Evolutionary conservation across 176 grass and related monocot species (phyloP), one percentile per base, ranked within the genome.

Genomic region (Eleusine coracana): DNA sequence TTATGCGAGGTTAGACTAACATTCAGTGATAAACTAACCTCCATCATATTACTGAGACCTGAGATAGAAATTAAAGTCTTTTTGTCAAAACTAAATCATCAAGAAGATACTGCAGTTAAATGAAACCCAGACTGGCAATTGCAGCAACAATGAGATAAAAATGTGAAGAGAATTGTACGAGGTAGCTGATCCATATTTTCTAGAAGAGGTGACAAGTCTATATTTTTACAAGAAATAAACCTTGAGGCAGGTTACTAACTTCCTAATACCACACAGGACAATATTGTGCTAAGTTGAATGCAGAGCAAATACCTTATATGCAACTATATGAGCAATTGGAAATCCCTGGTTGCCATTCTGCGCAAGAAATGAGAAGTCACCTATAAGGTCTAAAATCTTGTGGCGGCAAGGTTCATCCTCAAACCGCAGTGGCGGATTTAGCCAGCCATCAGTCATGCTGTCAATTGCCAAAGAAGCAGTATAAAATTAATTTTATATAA

Each of bases 381-480:
- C 96, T 14, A 98, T 86, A 85, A 95, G 88, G 91, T 98, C 93
- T 78, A 98, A 84, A 80, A 90, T 83, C 82, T 98, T 98, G 87
- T 95, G 96, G 63, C 91, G 87, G 71, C 96, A 98, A 82, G 96
- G 91, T 84, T 95, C 96, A 67, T 95, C 80, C 41, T 81, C 46
- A 70, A 95, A 98, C 42, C 91, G 86, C 69, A 95, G 80, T 79
- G 93, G 96, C 71, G 96, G 89, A 80, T 98, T 98, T 54, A 95
- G 54, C 93, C 89, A 98, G 59, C 96, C 93, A 85, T 11, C 84
- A 79, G 73, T 80, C 54, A 86, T 76, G 85, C 96, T 98, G 83
- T 50, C 83, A 90, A 90, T 59, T 66, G 49, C 37, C 78, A 86
- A 77, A 85, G 9, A 76, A 60, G 36, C 42, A 72, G 15, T 58